Percentiles rank a stretch among this genome's conserved stretches.
Conservation (phyloP, 1,284 basidiomycete genomes). For the Melampsora americana region DNA sequence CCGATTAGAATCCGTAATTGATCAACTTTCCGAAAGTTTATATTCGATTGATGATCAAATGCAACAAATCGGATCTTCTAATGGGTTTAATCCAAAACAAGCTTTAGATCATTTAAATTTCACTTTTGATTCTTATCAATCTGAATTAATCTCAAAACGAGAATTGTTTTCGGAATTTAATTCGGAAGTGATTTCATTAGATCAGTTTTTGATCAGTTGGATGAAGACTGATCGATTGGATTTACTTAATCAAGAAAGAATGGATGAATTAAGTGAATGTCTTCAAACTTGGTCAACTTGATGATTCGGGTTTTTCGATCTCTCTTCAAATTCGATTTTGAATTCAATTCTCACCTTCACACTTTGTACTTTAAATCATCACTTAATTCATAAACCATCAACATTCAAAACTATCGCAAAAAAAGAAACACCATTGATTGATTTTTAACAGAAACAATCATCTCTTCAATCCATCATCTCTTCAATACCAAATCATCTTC, state of each 20-base stretch:
- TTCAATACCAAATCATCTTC: too few relatives aligned
- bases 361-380: too few relatives aligned
- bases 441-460: too few relatives aligned
- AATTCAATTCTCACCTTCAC: too few relatives aligned
- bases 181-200: slow-evolving; percentile 22
- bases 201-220: slow-evolving; percentile 20
- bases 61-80: background rate
- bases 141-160: slow-evolving; percentile 28
- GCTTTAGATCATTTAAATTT: slow-evolving; percentile 36
- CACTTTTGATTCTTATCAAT: slow-evolving; percentile 32
- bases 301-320: too few relatives aligned
- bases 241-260: slow-evolving; percentile 19
- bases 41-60: slow-evolving; percentile 28
- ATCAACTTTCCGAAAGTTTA: slow-evolving; percentile 23
- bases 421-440: too few relatives aligned
- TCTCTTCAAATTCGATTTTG: too few relatives aligned
- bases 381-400: too few relatives aligned
- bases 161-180: slow-evolving; percentile 35
- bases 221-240: slow-evolving; percentile 24
- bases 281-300: slow-evolving; percentile 34
- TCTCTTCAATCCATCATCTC: too few relatives aligned
- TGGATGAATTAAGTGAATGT: slow-evolving; percentile 35
- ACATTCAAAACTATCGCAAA: too few relatives aligned
- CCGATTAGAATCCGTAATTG: slow-evolving; percentile 20
- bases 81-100: slow-evolving; percentile 21